Evolutionary conservation across 1,139 yeast genomes (phyloP).

Genomic region (Suhomyces chickasaworum): DNA sequence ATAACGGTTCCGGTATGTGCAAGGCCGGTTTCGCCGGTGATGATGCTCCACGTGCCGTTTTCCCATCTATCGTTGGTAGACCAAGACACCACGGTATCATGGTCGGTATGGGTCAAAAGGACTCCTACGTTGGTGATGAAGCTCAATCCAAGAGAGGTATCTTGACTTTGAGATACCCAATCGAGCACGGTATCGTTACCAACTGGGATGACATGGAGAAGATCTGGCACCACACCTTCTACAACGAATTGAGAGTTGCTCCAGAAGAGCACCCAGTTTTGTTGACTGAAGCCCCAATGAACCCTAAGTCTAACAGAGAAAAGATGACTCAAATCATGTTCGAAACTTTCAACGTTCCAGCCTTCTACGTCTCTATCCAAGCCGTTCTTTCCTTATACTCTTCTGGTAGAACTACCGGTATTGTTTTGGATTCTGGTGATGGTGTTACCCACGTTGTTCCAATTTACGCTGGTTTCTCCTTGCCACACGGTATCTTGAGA

Average conservation of each 20-base stretch:
- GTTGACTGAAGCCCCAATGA: conserved; percentile 99
- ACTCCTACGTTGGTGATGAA: conserved; percentile 99
- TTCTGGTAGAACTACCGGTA: conserved; percentile 99
- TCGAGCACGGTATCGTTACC: conserved; percentile 99
- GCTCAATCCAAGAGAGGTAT: conserved; percentile 99
- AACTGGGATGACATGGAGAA: conserved; percentile 99
- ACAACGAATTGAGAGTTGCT: conserved; percentile 97
- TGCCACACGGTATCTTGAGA: conserved; percentile 98
- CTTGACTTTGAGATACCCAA: conserved; percentile 96
- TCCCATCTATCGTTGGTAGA: conserved; percentile 99
- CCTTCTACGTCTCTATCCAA: conserved; percentile 97
- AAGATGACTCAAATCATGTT: conserved; percentile 99
- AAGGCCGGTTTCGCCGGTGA: conserved; percentile 99
- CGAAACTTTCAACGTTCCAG: conserved; percentile 99
- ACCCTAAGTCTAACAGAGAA: conserved; percentile 99
- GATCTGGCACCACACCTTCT: conserved; percentile 98
- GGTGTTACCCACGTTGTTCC: conserved; percentile 99
- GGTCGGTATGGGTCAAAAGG: conserved; percentile 99
- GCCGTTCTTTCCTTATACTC: conserved; percentile 98
- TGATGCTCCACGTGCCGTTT: conserved; percentile 99
- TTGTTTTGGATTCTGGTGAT: conserved; percentile 98
- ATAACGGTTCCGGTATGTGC: conserved; percentile 99
- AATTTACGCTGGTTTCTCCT: conserved; percentile 98
- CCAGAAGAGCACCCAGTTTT: conserved; percentile 99
- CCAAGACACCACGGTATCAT: conserved; percentile 99